Evolutionary conservation across 768 basidiomycete genomes (phyloP), one percentile per base, ranked within the genome.

Genomic region (Lyophyllum decastes): DNA sequence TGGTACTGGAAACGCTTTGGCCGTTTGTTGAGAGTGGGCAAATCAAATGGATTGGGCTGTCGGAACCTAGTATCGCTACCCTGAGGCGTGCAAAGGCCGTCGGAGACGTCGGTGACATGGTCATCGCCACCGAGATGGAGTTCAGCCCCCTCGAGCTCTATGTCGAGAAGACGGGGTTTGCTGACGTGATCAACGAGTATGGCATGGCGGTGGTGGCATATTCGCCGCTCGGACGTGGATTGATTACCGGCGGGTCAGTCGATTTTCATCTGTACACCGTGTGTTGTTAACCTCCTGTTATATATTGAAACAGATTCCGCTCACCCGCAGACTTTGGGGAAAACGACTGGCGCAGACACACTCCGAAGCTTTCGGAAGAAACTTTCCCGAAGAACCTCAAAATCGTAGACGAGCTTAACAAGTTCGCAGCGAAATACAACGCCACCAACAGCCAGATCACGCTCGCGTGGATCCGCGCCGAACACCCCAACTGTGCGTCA

Each of bases 31-130:
- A 59, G 12, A 61, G 41, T 0, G 63, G 63, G 9, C 44, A 57
- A 34, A 54, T 82, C 44, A 77, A 76, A 53, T 79, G 82, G 61
- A 70, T 85, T 21, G 82, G 83, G 5, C 67, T 85, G 8, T 84
- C 80, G 7, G 83, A 85, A 60, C 73, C 71, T 55, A 77, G 73
- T 10, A 75, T 75, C 6, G 60, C 59, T 0, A 76, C 77, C 10
- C 66, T 85, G 22, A 77, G 79, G 30, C 78, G 83, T 4, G 83
- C 82, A 8, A 71, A 75, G 53, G 77, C 76, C 1, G 73, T 81
- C 1, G 76, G 77, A 55, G 76, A 75, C 6, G 73, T 80, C 50
- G 59, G 61, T 0, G 58, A 61, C 9, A 61, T 59, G 34, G 48
- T 65, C 17, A 58, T 78, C 8, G 79, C 79, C 0, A 55, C 79